Evolutionary conservation across 805 yeast species (phyloP).

Genomic region (Kodamaea neixiangensis): DNA sequence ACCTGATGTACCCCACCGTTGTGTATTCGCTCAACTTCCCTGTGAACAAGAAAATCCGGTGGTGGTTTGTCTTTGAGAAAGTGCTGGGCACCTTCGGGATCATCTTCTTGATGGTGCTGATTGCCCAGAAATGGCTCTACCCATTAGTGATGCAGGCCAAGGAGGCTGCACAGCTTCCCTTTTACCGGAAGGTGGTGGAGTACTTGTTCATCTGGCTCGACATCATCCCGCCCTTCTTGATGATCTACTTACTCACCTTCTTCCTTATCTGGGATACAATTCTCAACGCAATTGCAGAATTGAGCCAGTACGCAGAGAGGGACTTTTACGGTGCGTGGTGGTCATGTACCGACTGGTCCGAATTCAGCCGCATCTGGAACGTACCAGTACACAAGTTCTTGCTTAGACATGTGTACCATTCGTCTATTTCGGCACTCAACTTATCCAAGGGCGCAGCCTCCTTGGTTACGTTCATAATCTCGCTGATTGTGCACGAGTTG

Average conservation of each 20-base stretch:
- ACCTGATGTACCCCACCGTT: slow-evolving; percentile 85
- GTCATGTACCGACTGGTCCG: slow-evolving; percentile 93
- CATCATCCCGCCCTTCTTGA: slow-evolving; percentile 75
- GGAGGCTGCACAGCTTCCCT: slow-evolving; percentile 51
- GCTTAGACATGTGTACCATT: slow-evolving; percentile 90
- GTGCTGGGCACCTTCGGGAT: slow-evolving; percentile 83
- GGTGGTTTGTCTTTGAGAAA: slow-evolving; percentile 69
- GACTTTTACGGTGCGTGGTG: slow-evolving; percentile 97
- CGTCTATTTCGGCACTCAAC: slow-evolving; percentile 74
- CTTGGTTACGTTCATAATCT: slow-evolving; percentile 71
- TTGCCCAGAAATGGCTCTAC: slow-evolving; percentile 74
- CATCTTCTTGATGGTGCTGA: slow-evolving; percentile 74
- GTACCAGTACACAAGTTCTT: slow-evolving; percentile 88
- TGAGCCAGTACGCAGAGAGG: slow-evolving; percentile 84
- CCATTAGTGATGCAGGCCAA: slow-evolving; percentile 69
- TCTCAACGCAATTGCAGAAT: slow-evolving; percentile 84
- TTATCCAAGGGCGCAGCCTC: slow-evolving; percentile 71
- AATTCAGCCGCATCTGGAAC: slow-evolving; percentile 93
- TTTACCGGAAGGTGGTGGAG: slow-evolving; percentile 40
- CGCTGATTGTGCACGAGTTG: slow-evolving; percentile 84
- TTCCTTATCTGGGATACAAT: slow-evolving; percentile 96
- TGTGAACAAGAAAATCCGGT: slow-evolving; percentile 66
- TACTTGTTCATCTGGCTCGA: slow-evolving; percentile 68
- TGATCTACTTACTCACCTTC: slow-evolving; percentile 75
- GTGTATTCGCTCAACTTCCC: slow-evolving; percentile 85